phyloP scores from a whole-genome alignment of 257 asterid species.

The Gentiana macrophylla region DNA sequence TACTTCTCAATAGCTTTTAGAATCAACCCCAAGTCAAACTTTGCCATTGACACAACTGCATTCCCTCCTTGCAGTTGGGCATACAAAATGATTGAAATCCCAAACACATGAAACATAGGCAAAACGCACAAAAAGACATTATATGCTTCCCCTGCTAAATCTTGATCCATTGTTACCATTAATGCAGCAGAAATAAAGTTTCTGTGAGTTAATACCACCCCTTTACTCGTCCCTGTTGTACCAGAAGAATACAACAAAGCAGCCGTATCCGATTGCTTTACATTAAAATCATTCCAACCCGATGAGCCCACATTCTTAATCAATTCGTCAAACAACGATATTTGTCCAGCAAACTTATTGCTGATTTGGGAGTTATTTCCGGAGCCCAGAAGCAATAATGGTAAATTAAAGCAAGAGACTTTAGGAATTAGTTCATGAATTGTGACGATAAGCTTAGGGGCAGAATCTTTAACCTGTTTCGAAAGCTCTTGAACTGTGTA shows the following conservation, averaged over 20 bases:
- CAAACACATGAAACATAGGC: slow-evolving; percentile 97
- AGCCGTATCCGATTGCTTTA: slow-evolving; percentile 59
- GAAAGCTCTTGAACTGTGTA: slow-evolving; percentile 55
- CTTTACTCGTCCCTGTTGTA: slow-evolving; percentile 84
- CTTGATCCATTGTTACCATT: slow-evolving; percentile 68
- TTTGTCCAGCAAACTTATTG: slow-evolving; percentile 13
- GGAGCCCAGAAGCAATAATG: slow-evolving; percentile 42
- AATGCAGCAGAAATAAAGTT: slow-evolving; percentile 59
- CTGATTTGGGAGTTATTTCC: slow-evolving; percentile 11
- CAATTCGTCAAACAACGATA: slow-evolving; percentile 3
- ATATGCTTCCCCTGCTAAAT: slow-evolving; percentile 44
- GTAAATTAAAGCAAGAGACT: slow-evolving; percentile 45
- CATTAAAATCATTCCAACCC: slow-evolving; percentile 12
- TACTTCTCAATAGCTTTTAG: slow-evolving; percentile 56
- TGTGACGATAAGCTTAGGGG: slow-evolving; percentile 62
- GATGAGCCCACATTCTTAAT: not conserved
- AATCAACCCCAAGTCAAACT: slow-evolving; percentile 54
- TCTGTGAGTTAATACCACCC: slow-evolving; percentile 67
- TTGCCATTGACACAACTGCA: slow-evolving; percentile 58
- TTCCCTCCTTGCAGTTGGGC: slow-evolving; percentile 84
- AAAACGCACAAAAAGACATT: slow-evolving; percentile 46
- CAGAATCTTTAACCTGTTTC: slow-evolving; percentile 62
- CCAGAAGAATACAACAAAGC: slow-evolving; percentile 88
- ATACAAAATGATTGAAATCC: slow-evolving; percentile 55
- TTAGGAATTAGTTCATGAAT: slow-evolving; percentile 51